Percentiles rank a stretch among this genome's conserved stretches.
Conservation (phyloP, 257 asterid species). For the Orobanche coerulescens region DNA sequence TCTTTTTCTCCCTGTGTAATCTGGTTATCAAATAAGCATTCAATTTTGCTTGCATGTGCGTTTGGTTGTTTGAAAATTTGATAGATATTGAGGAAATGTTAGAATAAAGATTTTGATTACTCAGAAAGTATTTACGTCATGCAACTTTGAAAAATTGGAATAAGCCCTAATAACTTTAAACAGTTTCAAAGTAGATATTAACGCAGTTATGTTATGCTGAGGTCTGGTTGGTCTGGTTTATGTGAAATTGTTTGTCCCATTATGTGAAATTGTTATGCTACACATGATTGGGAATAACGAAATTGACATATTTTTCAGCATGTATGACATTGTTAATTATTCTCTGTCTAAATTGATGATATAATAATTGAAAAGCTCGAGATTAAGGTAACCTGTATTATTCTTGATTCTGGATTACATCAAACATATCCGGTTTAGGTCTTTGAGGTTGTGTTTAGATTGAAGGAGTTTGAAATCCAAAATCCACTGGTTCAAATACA, state of each 20-base stretch:
- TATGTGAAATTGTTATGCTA: too few relatives aligned
- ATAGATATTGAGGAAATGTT: background rate
- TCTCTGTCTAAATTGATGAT: background rate
- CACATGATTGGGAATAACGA: slow-evolving; percentile 2
- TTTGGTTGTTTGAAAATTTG: slow-evolving; percentile 7
- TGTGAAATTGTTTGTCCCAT: slow-evolving; percentile 11
- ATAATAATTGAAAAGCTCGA: slow-evolving; percentile 3
- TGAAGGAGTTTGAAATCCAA: too few relatives aligned
- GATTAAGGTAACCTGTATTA: background rate
- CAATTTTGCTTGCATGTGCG: background rate
- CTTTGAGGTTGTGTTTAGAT: too few relatives aligned
- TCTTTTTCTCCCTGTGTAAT: background rate
- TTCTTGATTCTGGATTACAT: background rate
- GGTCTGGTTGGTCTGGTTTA: background rate
- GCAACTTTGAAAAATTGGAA: background rate
- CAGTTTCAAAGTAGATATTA: background rate
- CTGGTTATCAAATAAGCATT: background rate
- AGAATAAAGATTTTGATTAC: background rate
- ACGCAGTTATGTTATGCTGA: background rate
- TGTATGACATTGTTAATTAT: background rate
- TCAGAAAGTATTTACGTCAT: background rate
- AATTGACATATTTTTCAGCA: slow-evolving; percentile 7
- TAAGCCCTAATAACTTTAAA: background rate
- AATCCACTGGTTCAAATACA: too few relatives aligned
- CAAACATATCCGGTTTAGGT: background rate